Percentiles rank a stretch among this genome's conserved stretches.
phyloP scores from a whole-genome alignment of 78 protist genomes.

The Isochrysis galbana region DNA sequence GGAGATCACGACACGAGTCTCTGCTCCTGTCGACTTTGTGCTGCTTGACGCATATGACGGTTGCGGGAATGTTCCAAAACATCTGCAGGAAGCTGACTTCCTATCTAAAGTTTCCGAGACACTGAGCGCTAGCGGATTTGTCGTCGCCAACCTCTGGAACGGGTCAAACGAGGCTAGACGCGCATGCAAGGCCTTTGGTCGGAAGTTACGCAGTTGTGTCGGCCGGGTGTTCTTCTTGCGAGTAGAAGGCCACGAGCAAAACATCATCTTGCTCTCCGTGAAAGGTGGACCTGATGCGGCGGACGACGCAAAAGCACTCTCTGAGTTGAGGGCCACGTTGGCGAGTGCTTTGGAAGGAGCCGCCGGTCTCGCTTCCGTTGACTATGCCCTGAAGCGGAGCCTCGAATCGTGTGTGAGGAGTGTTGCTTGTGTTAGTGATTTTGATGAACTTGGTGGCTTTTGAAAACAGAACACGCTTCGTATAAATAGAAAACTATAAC shows the following conservation, averaged over 20 bases:
- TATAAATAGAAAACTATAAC: no score
- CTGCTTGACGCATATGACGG: neutral
- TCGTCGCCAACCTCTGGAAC: neutral
- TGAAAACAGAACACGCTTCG: no score
- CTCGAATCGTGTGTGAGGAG: no score
- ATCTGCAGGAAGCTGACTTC: neutral
- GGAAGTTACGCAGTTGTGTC: neutral
- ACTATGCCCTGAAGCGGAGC: no score
- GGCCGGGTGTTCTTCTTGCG: neutral
- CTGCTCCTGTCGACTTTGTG: neutral
- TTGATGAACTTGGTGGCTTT: no score
- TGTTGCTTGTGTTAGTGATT: no score
- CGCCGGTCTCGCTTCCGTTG: no score
- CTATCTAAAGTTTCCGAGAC: neutral
- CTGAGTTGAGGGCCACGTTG: no score
- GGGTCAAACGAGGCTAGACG: neutral
- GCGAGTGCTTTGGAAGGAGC: no score
- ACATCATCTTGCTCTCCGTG: neutral
- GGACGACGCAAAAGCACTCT: no score
- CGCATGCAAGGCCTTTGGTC: neutral
- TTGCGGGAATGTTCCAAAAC: neutral
- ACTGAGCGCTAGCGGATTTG: neutral
- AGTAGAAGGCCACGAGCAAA: neutral
- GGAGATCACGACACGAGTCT: no score
- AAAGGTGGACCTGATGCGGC: no score